These are phyloP conservation scores for Ogataea paradorogensis DNA, from an alignment of 805 yeast species.

Conservation along the genomic window DNA sequence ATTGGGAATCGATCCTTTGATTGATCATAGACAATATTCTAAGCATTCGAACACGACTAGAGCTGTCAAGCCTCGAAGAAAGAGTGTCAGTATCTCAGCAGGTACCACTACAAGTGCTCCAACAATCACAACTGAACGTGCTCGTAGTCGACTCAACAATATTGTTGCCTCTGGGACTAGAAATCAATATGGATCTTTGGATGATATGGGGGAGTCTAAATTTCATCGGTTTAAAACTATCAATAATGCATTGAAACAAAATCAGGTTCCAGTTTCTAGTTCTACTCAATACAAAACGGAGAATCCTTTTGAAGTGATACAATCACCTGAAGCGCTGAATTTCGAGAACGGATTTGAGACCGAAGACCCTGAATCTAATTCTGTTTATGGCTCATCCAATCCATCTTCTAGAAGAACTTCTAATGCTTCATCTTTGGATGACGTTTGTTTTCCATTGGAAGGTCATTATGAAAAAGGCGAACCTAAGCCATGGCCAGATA, in stretches of 20 bases:
- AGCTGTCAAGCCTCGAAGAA: slow-evolving; percentile 1
- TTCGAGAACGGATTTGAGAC: slow-evolving; percentile 7
- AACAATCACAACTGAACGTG: slow-evolving; percentile 1
- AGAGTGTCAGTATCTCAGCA: background rate
- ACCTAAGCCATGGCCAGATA: slow-evolving; percentile 76
- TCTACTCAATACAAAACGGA: slow-evolving; percentile 14
- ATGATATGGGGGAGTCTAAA: slow-evolving; percentile 2
- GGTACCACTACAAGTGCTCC: slow-evolving; percentile 8
- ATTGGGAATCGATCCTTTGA: slow-evolving; percentile 19
- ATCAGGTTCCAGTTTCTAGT: background rate
- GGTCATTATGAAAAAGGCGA: slow-evolving; percentile 36
- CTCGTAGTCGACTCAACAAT: slow-evolving; percentile 5
- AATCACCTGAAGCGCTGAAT: slow-evolving; percentile 1
- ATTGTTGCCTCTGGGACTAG: slow-evolving; percentile 2
- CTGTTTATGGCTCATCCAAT: slow-evolving; percentile 44
- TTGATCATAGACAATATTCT: slow-evolving; percentile 25
- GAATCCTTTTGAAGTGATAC: slow-evolving; percentile 17
- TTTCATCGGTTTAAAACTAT: slow-evolving; percentile 3
- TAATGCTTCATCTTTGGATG: slow-evolving; percentile 76
- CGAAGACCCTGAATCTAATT: slow-evolving; percentile 20
- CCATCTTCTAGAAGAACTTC: slow-evolving; percentile 62
- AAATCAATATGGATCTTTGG: slow-evolving; percentile 4
- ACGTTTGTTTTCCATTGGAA: slow-evolving; percentile 87
- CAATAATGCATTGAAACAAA: slow-evolving; percentile 11
- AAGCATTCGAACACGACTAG: background rate